These are phyloP conservation scores for Phalaenopsis aphrodite DNA, from an alignment of 106 monocot species.

Conservation along the genomic window DNA sequence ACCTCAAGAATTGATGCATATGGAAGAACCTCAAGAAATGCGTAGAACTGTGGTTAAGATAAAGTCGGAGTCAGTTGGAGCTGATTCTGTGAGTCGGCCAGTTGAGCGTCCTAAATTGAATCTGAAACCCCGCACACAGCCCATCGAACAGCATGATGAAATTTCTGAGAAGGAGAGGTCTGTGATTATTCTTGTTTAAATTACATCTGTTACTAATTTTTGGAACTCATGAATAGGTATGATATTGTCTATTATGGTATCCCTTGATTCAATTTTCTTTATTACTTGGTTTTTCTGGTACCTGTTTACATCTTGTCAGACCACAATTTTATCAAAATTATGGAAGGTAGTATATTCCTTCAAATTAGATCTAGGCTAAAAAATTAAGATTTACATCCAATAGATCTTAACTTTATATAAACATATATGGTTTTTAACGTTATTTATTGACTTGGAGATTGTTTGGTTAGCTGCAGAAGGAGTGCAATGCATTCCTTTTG, in stretches of 20 bases:
- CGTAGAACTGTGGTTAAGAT: slow-evolving; percentile 13
- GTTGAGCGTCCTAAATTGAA: slow-evolving; percentile 59
- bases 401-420: no score
- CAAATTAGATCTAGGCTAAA: neutral
- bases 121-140: slow-evolving; percentile 50
- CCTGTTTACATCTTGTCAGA: neutral
- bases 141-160: slow-evolving; percentile 34
- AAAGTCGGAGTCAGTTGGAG: slow-evolving; percentile 25
- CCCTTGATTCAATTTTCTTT: neutral
- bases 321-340: neutral
- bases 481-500: no score
- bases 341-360: neutral
- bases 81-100: slow-evolving; percentile 19
- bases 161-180: slow-evolving; percentile 44
- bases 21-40: slow-evolving; percentile 19
- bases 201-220: neutral
- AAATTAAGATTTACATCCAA: neutral
- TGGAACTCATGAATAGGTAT: neutral
- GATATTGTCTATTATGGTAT: neutral
- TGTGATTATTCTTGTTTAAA: neutral
- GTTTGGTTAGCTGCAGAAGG: no score
- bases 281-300: neutral
- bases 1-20: slow-evolving; percentile 20
- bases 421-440: no score
- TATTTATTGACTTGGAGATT: no score